A percentile compares a stretch with the other conserved stretches of the same genome.
Conservation (phyloP, 2,329 filamentous ascomycete species). For the Fusarium palustre region DNA sequence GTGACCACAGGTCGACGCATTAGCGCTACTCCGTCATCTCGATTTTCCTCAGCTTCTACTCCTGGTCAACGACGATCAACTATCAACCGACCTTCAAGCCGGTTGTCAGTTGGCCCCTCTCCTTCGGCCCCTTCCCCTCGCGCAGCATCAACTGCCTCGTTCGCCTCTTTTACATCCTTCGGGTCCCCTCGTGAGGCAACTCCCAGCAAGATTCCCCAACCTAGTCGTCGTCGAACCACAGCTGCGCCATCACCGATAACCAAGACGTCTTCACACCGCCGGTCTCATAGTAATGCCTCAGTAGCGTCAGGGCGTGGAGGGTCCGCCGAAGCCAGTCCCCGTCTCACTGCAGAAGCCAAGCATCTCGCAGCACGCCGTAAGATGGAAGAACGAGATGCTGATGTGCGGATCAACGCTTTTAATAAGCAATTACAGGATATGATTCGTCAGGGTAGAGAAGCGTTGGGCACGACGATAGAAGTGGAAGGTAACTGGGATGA, state of each 20-base stretch:
- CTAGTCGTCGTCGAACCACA: conserved; percentile 28
- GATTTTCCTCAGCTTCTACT: conserved; percentile 49
- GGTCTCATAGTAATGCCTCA: conserved; percentile 60
- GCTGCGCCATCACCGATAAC: conserved; percentile 36
- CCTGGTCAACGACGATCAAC: conserved; percentile 39
- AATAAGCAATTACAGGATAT: conserved; percentile 84
- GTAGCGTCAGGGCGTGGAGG: conserved; percentile 53
- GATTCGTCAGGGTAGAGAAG: conserved; percentile 89
- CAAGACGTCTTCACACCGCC: conserved; percentile 51
- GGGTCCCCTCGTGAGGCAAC: conserved; percentile 51
- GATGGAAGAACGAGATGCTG: conserved; percentile 80
- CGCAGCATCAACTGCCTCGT: conserved; percentile 50
- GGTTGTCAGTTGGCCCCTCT: conserved; percentile 56
- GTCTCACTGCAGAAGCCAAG: conserved; percentile 74
- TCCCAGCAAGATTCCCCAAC: conserved; percentile 59
- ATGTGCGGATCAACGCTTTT: conserved; percentile 82
- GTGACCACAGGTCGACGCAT: conserved; percentile 58
- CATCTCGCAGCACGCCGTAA: conserved; percentile 77
- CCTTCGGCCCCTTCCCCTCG: conserved; percentile 33
- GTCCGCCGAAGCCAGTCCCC: conserved; percentile 56
- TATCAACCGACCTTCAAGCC: conserved; percentile 52
- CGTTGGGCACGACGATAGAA: conserved; percentile 79
- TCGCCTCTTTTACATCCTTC: conserved; percentile 52
- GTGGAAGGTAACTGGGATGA: conserved; percentile 62
- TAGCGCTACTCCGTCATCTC: conserved; percentile 51